Base-by-base conservation (phyloP, 208 protist species). In the Wallacemonas sp. region DNA sequence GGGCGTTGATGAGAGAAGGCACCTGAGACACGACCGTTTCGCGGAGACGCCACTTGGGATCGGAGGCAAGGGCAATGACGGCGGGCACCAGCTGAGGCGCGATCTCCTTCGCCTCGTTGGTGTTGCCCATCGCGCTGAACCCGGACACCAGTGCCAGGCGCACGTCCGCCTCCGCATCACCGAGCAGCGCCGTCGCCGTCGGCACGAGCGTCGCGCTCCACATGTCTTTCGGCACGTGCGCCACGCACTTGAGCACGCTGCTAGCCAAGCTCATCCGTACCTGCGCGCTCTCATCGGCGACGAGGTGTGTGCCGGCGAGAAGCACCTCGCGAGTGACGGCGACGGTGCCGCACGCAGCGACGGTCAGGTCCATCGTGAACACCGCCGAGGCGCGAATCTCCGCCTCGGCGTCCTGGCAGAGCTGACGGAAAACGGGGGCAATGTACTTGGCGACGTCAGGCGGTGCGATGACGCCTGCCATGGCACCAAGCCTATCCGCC, bases 401-500 rank as follows among this genome's bases (percentile, higher is more conserved):
- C 1, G 90, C 76, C 66, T 93, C 86, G 2, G 79, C 62, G 63
- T 95, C 90, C 72, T 92, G 83, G 63, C 83, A 89, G 27, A 95
- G 81, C 9, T 73, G 63, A 34, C 71, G 73, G 69, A 93, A 95
- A 21, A 91, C 69, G 17, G 82, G 90, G 53, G 88, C 77, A 37
- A 79, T 74, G 53, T 84, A 78, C 66, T 81, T 84, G 17, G 69
- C 73, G 15, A 89, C 81, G 60, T 93, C 86, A 9, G 77, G 62
- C n/a, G 76, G 63, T 10, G 83, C 72, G 22, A 89, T 72, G n/a
- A 73, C 81, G 22, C 52, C 68, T 8, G 86, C 78, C 33, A 95
- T 72, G 60, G 58, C 68, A 38, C 90, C 85, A 44, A 99, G 90
- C n/a, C 92, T 81, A 68, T 99, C 97, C 10, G 98, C 98, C 17